Percentiles rank a stretch among this genome's conserved stretches.
Conservation (phyloP, 257 asterid species). For the Capsicum pubescens region DNA sequence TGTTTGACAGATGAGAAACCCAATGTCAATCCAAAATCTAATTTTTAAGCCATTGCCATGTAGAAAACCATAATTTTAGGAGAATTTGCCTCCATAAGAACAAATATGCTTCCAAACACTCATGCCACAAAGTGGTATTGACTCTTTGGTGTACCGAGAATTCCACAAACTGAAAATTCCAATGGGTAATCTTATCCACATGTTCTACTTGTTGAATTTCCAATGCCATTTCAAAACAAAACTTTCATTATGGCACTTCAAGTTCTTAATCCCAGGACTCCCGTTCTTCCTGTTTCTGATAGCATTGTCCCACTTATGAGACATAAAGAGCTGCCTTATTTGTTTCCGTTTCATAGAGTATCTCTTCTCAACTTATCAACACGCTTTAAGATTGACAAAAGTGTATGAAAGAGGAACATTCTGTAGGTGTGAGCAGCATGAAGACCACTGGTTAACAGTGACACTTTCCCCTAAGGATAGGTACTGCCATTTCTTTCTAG, state of each 20-base stretch:
- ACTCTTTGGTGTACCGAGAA: background rate
- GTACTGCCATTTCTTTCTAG: too few relatives aligned
- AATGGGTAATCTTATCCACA: background rate
- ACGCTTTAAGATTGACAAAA: background rate
- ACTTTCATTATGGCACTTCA: constrained; percentile 4
- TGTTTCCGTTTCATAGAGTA: background rate
- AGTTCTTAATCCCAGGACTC: constrained; percentile 4
- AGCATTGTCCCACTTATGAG: background rate
- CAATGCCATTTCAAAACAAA: background rate
- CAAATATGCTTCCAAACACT: background rate
- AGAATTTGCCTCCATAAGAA: constrained; percentile 1
- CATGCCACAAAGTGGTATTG: background rate
- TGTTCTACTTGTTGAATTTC: background rate
- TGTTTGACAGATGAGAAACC: too few relatives aligned
- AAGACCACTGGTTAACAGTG: background rate
- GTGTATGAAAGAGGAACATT: background rate
- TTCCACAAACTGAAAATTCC: background rate
- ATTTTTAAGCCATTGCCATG: too few relatives aligned
- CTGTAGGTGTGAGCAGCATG: background rate
- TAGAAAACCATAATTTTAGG: too few relatives aligned
- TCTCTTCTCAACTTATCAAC: background rate
- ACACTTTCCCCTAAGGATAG: too few relatives aligned
- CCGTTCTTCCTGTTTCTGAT: constrained; percentile 18
- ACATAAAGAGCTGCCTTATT: background rate
- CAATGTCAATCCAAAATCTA: too few relatives aligned